Conservation (phyloP, 2,329 filamentous ascomycete species). For the Talaromyces funiculosus region DNA sequence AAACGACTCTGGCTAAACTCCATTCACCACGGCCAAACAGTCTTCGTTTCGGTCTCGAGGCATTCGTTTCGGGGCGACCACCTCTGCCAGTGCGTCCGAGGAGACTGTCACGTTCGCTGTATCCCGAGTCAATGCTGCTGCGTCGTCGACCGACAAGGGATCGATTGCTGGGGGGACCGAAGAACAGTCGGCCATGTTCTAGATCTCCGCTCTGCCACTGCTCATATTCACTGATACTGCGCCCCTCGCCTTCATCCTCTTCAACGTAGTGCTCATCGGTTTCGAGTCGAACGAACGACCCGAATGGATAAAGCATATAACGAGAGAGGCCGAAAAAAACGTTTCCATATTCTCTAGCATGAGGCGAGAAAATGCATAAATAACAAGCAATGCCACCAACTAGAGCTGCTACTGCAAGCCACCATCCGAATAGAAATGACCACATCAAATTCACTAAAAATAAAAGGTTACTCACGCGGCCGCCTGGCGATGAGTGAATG, state of each 20-base stretch:
- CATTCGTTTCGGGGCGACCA: slow-evolving; percentile 37
- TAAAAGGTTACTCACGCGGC: slow-evolving; percentile 76
- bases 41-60: slow-evolving; percentile 63
- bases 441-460: slow-evolving; percentile 84
- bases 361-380: slow-evolving; percentile 69
- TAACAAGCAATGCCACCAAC: slow-evolving; percentile 73
- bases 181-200: slow-evolving; percentile 92
- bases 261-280: slow-evolving; percentile 91
- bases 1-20: slow-evolving; percentile 90
- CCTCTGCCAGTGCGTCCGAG: slow-evolving; percentile 62
- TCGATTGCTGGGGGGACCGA: slow-evolving; percentile 70
- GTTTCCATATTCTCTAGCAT: slow-evolving; percentile 77
- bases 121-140: slow-evolving; percentile 77
- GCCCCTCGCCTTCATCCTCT: slow-evolving; percentile 90
- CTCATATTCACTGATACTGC: slow-evolving; percentile 97
- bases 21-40: slow-evolving; percentile 93
- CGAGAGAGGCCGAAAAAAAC: slow-evolving; percentile 76
- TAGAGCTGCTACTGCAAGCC: slow-evolving; percentile 74
- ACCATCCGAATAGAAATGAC: slow-evolving; percentile 93
- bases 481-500: slow-evolving; percentile 90
- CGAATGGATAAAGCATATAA: slow-evolving; percentile 94
- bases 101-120: slow-evolving; percentile 80
- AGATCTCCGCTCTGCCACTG: slow-evolving; percentile 98
- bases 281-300: slow-evolving; percentile 88
- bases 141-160: slow-evolving; percentile 82